These are phyloP conservation scores for Leishmania tarentolae DNA, from an alignment of 208 protist species.

Conservation along the genomic window DNA sequence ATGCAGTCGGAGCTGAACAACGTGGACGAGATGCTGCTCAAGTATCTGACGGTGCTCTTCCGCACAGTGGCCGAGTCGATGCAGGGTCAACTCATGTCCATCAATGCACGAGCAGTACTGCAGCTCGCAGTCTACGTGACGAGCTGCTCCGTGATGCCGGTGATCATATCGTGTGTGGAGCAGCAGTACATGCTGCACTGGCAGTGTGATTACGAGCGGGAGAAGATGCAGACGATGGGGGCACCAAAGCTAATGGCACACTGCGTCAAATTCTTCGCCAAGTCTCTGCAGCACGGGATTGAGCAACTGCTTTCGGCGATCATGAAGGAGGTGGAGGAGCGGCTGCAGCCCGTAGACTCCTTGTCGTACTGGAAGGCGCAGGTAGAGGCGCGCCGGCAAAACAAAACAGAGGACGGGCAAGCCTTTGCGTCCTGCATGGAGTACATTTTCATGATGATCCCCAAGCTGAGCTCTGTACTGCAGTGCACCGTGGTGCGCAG, in stretches of 20 bases:
- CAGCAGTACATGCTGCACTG: conserved; percentile 89
- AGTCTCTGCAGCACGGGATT: conserved; percentile 78
- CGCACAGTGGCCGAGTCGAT: conserved; percentile 81
- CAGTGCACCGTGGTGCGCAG: conserved; percentile 75
- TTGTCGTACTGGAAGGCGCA: conserved; percentile 74
- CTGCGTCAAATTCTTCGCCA: conserved; percentile 72
- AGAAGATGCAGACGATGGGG: conserved; percentile 64
- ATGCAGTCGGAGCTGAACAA: conserved; percentile 91
- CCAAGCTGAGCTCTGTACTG: conserved; percentile 62
- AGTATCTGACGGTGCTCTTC: conserved; percentile 88
- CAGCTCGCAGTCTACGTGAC: conserved; percentile 79
- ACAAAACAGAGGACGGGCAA: conserved; percentile 26
- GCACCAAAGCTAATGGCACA: conserved; percentile 65
- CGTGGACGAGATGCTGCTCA: conserved; percentile 91
- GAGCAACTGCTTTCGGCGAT: conserved; percentile 67
- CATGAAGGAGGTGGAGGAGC: conserved; percentile 59
- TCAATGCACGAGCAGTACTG: conserved; percentile 53
- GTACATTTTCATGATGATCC: conserved; percentile 66
- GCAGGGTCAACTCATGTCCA: conserved; percentile 61
- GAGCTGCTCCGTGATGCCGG: conserved; percentile 74
- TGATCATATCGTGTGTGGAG: conserved; percentile 84
- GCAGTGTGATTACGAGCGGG: conserved; percentile 64
- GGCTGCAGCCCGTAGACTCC: conserved; percentile 49
- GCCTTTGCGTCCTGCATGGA: conserved; percentile 70
- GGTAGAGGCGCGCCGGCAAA: conserved; percentile 41